Evolutionary conservation across 75 land plant genomes (phyloP).

Genomic region (Sequoia sempervirens): DNA sequence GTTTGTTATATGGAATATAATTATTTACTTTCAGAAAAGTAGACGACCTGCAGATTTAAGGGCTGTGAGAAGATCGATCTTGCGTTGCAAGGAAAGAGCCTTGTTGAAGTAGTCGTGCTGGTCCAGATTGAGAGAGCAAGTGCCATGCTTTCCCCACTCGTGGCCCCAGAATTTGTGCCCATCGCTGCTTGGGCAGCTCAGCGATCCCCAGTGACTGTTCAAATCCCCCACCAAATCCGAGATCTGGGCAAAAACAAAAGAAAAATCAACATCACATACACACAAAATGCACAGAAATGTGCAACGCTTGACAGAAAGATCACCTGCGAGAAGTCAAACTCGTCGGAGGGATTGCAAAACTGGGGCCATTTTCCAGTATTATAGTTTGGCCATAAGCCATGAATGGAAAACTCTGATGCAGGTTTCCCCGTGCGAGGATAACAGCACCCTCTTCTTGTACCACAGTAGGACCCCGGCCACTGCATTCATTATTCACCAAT

Average conservation of each 20-base stretch:
- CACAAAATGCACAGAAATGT: background rate
- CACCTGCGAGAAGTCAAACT: constrained; percentile 55
- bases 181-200: constrained; percentile 43
- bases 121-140: constrained; percentile 42
- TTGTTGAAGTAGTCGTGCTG: constrained; percentile 38
- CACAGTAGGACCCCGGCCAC: constrained; percentile 97
- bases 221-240: constrained; percentile 33
- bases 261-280: background rate
- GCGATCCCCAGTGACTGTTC: constrained; percentile 40
- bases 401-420: constrained; percentile 63
- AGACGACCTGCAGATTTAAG: constrained; percentile 12
- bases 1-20: too few relatives aligned
- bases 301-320: background rate
- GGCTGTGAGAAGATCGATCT: constrained; percentile 5
- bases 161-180: constrained; percentile 42
- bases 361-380: constrained; percentile 67
- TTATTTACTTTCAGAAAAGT: too few relatives aligned
- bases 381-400: constrained; percentile 91
- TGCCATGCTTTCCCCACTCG: constrained; percentile 61
- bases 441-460: constrained; percentile 55
- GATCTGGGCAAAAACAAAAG: constrained; percentile 25
- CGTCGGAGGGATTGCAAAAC: constrained; percentile 37
- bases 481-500: constrained; percentile 11
- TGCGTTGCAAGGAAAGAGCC: constrained; percentile 24
- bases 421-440: constrained; percentile 70